phyloP scores from a whole-genome alignment of 768 basidiomycete species.

The Panaeolus papilionaceus region DNA sequence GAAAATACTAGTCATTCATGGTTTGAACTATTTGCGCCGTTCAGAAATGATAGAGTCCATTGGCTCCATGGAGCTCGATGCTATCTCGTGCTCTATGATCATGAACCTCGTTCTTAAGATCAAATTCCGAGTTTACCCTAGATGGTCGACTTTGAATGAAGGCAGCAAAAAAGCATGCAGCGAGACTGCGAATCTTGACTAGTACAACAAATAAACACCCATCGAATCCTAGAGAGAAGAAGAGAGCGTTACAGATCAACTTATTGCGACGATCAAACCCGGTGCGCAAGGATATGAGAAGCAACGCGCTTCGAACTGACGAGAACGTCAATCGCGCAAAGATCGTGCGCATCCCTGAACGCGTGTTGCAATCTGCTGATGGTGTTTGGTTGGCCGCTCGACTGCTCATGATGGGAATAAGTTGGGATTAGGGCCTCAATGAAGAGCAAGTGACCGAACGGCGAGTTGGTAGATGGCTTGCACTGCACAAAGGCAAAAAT shows the following conservation, averaged over 20 bases:
- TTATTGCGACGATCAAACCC: slow-evolving; percentile 26
- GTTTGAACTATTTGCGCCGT: neutral
- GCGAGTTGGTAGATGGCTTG: neutral
- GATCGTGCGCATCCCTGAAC: slow-evolving; percentile 6
- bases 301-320: slow-evolving; percentile 1
- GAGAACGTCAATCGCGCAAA: neutral
- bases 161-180: neutral
- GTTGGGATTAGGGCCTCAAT: neutral
- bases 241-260: slow-evolving; percentile 8
- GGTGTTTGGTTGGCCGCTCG: neutral
- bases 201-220: neutral
- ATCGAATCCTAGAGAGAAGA: slow-evolving; percentile 10
- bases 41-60: neutral
- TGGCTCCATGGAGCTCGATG: slow-evolving; percentile 3
- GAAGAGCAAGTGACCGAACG: neutral
- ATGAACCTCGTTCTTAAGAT: slow-evolving; percentile 8
- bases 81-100: slow-evolving; percentile 10
- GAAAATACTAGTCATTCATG: neutral
- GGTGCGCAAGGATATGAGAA: slow-evolving; percentile 25
- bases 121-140: slow-evolving; percentile 10
- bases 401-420: neutral
- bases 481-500: neutral
- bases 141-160: neutral
- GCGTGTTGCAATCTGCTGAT: slow-evolving; percentile 2
- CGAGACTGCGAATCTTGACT: neutral